Evolutionary conservation across 441 rosid species (phyloP).

Genomic region (Manihot esculenta): DNA sequence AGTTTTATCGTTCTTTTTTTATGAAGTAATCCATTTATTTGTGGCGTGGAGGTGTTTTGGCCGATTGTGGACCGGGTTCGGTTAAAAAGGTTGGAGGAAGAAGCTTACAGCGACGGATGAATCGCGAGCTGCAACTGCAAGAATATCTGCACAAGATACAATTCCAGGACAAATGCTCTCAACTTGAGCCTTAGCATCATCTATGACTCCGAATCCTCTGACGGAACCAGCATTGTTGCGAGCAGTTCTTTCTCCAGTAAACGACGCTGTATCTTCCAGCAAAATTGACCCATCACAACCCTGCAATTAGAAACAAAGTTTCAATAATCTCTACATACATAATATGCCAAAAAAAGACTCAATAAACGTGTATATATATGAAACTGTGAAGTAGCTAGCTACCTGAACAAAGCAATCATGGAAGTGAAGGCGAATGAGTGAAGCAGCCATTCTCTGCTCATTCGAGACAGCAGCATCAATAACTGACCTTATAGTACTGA

Average conservation of each 20-base stretch:
- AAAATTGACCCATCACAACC: slow-evolving; percentile 67
- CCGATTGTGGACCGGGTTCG: too few species aligned
- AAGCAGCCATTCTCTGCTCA: slow-evolving; percentile 58
- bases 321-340: too few species aligned
- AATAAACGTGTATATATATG: background rate
- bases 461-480: slow-evolving; percentile 28
- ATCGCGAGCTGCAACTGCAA: slow-evolving; percentile 59
- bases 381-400: background rate
- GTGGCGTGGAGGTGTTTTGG: too few species aligned
- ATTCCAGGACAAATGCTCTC: slow-evolving; percentile 55
- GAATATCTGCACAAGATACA: slow-evolving; percentile 62
- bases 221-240: slow-evolving; percentile 32
- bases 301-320: slow-evolving; percentile 19
- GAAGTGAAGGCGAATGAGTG: slow-evolving; percentile 59
- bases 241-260: slow-evolving; percentile 48
- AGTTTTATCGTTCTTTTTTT: too few species aligned
- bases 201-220: slow-evolving; percentile 52
- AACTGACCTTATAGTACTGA: slow-evolving; percentile 37
- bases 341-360: too few species aligned
- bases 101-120: slow-evolving; percentile 50
- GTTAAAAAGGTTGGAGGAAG: background rate
- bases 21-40: too few species aligned
- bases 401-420: slow-evolving; percentile 67
- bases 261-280: slow-evolving; percentile 40
- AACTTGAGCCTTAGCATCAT: slow-evolving; percentile 39